These are phyloP conservation scores for Lasiosphaeriaceae sp. DNA, from an alignment of 495 filamentous ascomycete species.

Conservation along the genomic window DNA sequence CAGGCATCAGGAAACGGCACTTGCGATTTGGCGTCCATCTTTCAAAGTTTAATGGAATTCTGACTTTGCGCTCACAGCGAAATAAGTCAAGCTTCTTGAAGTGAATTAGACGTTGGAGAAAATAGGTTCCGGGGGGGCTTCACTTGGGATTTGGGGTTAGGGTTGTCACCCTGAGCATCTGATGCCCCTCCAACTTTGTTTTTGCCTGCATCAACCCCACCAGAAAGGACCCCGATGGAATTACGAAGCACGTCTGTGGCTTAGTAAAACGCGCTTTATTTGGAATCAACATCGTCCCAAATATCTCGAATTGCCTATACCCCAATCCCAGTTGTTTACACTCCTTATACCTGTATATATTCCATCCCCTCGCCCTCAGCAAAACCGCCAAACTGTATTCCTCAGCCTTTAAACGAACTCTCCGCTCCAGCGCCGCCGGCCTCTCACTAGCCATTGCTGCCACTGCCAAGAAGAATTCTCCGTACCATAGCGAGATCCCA, in stretches of 20 bases:
- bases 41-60: no score
- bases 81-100: no score
- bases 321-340: not conserved
- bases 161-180: not conserved
- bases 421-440: conserved; percentile 55
- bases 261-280: conserved; percentile 8
- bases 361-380: not conserved
- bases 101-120: no score
- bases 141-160: no score
- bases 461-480: conserved; percentile 60
- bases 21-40: no score
- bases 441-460: conserved; percentile 58
- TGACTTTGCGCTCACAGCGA: no score
- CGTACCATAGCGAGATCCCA: conserved; percentile 46
- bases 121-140: no score
- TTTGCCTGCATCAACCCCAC: not conserved
- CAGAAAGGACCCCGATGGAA: not conserved
- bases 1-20: no score
- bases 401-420: conserved; percentile 56
- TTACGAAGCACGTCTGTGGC: no score
- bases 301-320: conserved; percentile 5
- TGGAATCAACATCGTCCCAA: conserved; percentile 2
- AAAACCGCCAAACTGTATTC: conserved; percentile 81
- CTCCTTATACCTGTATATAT: not conserved
- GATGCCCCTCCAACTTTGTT: not conserved